Conservation (phyloP, 495 filamentous ascomycete species). For the Aspergillus heteromorphus region DNA sequence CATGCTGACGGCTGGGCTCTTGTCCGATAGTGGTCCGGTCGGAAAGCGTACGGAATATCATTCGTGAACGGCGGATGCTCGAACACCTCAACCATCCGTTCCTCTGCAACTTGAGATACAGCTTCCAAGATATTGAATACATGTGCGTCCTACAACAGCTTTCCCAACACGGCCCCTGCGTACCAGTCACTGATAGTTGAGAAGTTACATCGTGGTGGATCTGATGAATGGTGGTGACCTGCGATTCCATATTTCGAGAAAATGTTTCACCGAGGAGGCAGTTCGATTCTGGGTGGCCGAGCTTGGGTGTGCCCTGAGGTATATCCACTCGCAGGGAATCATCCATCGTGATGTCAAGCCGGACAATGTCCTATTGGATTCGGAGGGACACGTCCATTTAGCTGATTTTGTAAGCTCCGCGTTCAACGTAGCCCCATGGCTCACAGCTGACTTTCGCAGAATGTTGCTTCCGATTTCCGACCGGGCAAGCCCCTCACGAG, state of each 20-base stretch:
- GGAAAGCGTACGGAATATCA: slow-evolving; percentile 96
- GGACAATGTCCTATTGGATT: slow-evolving; percentile 91
- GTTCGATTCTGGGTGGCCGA: slow-evolving; percentile 96
- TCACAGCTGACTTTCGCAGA: slow-evolving; percentile 47
- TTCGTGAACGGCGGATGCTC: slow-evolving; percentile 94
- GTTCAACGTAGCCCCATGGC: neutral
- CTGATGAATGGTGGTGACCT: slow-evolving; percentile 97
- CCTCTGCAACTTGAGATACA: slow-evolving; percentile 96
- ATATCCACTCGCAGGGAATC: slow-evolving; percentile 88
- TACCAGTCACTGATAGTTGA: slow-evolving; percentile 17
- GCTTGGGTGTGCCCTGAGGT: slow-evolving; percentile 84
- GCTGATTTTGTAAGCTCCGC: slow-evolving; percentile 80
- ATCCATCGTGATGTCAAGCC: slow-evolving; percentile 97
- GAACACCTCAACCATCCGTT: slow-evolving; percentile 97
- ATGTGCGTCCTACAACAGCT: slow-evolving; percentile 56
- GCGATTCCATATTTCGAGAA: slow-evolving; percentile 95
- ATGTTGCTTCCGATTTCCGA: slow-evolving; percentile 90
- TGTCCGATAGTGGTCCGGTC: slow-evolving; percentile 74
- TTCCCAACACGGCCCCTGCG: neutral
- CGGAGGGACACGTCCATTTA: slow-evolving; percentile 92
- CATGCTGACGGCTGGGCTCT: neutral
- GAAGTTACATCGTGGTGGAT: slow-evolving; percentile 94
- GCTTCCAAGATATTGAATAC: slow-evolving; percentile 98
- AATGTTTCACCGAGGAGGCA: slow-evolving; percentile 96
- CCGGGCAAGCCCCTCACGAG: slow-evolving; percentile 81